phyloP scores from a whole-genome alignment of 352 stramenopile genomes.

The Pythium plurisporium region DNA sequence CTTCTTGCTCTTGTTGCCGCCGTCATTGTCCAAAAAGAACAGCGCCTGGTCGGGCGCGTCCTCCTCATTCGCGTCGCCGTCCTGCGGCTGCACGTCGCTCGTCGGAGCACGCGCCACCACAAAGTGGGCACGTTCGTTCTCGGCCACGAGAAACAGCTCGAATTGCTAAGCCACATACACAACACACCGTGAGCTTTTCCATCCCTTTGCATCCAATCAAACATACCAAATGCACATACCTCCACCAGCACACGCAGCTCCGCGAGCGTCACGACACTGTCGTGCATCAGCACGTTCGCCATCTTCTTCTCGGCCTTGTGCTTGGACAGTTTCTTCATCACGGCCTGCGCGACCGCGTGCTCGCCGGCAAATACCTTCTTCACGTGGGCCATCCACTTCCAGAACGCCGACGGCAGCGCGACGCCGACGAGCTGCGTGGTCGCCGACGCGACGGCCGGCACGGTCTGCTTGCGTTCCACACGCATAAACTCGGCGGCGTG shows the following conservation, averaged over 20 bases:
- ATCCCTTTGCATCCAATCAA: background rate
- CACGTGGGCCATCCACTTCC: conserved; percentile 38
- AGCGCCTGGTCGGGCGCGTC: conserved; percentile 20
- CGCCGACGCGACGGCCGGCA: conserved; percentile 41
- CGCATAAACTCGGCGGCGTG: conserved; percentile 56
- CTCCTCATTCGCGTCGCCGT: background rate
- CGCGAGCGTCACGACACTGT: conserved; percentile 32
- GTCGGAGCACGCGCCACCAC: conserved; percentile 9
- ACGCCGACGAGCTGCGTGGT: conserved; percentile 40
- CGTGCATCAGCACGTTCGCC: conserved; percentile 45
- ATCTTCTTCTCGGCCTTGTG: conserved; percentile 29
- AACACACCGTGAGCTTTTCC: conserved; percentile 5
- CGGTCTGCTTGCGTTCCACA: conserved; percentile 35
- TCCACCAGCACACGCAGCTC: conserved; percentile 39
- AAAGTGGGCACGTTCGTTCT: conserved; percentile 22
- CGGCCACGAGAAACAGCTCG: conserved; percentile 30
- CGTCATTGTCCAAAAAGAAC: conserved; percentile 61
- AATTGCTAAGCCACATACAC: conserved; percentile 34
- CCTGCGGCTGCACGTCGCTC: background rate
- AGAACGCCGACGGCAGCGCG: conserved; percentile 41
- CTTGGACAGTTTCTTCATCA: conserved; percentile 31
- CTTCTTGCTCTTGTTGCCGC: conserved; percentile 17
- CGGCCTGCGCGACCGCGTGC: conserved; percentile 18
- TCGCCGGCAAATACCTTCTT: conserved; percentile 28
- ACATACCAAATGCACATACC: conserved; percentile 22